phyloP scores from a whole-genome alignment of 352 stramenopile species.

The Aphanomyces cochlioides region DNA sequence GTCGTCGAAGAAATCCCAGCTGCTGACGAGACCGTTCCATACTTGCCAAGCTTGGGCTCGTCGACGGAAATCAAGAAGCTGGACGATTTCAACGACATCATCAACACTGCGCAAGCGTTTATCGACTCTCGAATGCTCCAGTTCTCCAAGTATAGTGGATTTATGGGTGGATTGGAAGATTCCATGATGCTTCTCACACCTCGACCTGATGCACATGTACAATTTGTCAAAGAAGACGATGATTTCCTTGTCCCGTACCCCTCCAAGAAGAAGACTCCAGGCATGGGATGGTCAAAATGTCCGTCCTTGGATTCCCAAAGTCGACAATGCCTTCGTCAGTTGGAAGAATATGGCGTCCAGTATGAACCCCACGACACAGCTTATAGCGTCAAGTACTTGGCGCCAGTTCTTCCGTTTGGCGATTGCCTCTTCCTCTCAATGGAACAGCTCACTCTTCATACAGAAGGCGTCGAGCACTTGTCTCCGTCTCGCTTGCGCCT shows the following conservation, averaged over 20 bases:
- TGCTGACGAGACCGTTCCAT: constrained; percentile 45
- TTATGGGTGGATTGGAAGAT: constrained; percentile 39
- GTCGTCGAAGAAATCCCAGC: constrained; percentile 27
- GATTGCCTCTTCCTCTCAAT: constrained; percentile 87
- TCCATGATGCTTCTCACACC: constrained; percentile 53
- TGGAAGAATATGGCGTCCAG: constrained; percentile 82
- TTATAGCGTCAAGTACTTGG: constrained; percentile 87
- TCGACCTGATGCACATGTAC: constrained; percentile 36
- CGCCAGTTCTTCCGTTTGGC: constrained; percentile 70
- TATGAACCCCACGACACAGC: constrained; percentile 82
- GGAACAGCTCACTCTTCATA: constrained; percentile 82
- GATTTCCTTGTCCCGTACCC: constrained; percentile 55
- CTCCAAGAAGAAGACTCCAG: constrained; percentile 59
- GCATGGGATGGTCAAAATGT: constrained; percentile 82
- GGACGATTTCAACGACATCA: constrained; percentile 74
- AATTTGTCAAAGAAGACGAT: constrained; percentile 35
- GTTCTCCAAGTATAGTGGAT: constrained; percentile 82
- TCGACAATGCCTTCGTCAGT: constrained; percentile 62
- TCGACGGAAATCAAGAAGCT: constrained; percentile 84
- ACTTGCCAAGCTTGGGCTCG: constrained; percentile 67
- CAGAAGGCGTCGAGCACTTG: constrained; percentile 77
- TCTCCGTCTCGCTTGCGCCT: constrained; percentile 60
- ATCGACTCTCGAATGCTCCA: constrained; percentile 73
- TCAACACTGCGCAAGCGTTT: constrained; percentile 63
- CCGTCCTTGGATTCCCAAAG: constrained; percentile 68